phyloP scores from a whole-genome alignment of 1,284 basidiomycete genomes.

The Leccinum laetum region DNA sequence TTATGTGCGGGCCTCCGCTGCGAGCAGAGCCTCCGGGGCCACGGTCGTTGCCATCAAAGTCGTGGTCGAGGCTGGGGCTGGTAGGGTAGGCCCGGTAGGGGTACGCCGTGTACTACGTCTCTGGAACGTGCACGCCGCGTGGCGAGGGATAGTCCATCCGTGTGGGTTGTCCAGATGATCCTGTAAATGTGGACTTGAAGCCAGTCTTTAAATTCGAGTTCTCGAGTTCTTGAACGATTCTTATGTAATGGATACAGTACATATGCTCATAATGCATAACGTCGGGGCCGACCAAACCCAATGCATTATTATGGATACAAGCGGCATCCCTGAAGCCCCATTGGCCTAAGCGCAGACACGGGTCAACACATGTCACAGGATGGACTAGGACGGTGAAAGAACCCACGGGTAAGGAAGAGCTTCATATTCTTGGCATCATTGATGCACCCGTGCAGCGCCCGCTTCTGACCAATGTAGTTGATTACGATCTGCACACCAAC shows the following conservation, averaged over 20 bases:
- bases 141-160: no score
- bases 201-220: no score
- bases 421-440: constrained; percentile 80
- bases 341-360: constrained; percentile 38
- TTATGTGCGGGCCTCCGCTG: constrained; percentile 7
- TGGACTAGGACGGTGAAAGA: not conserved
- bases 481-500: constrained; percentile 57
- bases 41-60: constrained; percentile 1
- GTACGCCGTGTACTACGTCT: no score
- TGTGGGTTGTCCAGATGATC: no score
- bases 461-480: constrained; percentile 70
- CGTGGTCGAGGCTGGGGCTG: constrained; percentile 4
- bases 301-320: no score
- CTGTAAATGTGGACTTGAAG: no score
- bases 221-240: no score
- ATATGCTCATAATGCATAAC: no score
- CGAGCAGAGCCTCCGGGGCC: not conserved
- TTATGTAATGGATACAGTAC: not conserved
- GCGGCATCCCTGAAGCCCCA: constrained; percentile 59
- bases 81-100: not conserved
- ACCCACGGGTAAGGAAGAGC: constrained; percentile 69
- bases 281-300: no score
- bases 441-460: constrained; percentile 75
- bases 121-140: no score
- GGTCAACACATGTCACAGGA: not conserved